These are phyloP conservation scores for Geum urbanum DNA, from an alignment of 306 rosid genomes.

Conservation along the genomic window DNA sequence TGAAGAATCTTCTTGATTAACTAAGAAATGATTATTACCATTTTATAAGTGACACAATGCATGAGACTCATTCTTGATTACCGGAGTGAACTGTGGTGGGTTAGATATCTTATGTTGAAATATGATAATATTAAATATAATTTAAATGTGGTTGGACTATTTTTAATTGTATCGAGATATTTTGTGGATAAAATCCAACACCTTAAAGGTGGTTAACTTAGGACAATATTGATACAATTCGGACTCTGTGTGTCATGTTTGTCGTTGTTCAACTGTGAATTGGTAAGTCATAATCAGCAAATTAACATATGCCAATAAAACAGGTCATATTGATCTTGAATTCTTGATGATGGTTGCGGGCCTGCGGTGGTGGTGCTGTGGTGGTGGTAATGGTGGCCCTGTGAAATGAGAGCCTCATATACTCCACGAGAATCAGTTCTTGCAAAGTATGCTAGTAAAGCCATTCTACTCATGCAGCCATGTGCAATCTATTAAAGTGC, in stretches of 20 bases:
- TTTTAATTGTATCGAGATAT: too few relatives aligned
- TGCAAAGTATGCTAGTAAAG: not conserved
- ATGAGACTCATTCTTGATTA: not conserved
- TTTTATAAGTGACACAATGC: not conserved
- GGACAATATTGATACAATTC: too few relatives aligned
- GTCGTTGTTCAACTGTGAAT: too few relatives aligned
- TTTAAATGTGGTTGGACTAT: too few relatives aligned
- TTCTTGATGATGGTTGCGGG: not conserved
- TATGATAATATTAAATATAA: too few relatives aligned
- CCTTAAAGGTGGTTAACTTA: too few relatives aligned
- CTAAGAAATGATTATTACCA: not conserved
- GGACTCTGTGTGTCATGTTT: too few relatives aligned
- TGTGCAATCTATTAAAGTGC: not conserved
- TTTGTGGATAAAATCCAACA: too few relatives aligned
- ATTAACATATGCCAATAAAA: not conserved
- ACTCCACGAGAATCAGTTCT: slow-evolving; percentile 8
- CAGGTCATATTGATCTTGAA: not conserved
- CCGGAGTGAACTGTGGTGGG: not conserved
- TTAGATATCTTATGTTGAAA: too few relatives aligned
- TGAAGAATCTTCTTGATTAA: not conserved
- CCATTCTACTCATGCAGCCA: not conserved
- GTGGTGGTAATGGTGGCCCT: not conserved
- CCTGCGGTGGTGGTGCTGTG: not conserved
- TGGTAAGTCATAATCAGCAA: not conserved
- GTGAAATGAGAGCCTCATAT: not conserved